phyloP scores from a whole-genome alignment of 164 flowering plant species.

The Piper longum region DNA sequence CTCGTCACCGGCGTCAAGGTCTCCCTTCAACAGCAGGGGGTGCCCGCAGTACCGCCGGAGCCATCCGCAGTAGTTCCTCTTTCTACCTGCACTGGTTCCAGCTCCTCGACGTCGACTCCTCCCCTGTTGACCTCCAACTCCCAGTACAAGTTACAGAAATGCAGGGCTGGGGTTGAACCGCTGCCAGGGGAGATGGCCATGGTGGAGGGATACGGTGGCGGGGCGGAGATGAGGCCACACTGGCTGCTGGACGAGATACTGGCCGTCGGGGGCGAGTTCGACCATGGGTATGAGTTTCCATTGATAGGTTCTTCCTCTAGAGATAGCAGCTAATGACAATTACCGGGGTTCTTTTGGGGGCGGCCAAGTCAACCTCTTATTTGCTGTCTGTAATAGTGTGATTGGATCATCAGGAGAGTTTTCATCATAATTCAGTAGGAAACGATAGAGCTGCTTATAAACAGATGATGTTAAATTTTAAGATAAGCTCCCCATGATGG shows the following conservation, averaged over 20 bases:
- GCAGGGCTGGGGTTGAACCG: not conserved
- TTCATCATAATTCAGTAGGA: no score
- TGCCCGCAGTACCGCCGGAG: not conserved
- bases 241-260: not conserved
- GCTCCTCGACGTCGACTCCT: not conserved
- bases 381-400: no score
- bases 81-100: not conserved
- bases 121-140: not conserved
- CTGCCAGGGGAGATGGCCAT: not conserved
- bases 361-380: no score
- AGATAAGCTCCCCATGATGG: no score
- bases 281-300: not conserved
- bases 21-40: slow-evolving; percentile 11
- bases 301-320: not conserved
- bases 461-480: no score
- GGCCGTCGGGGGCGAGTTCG: not conserved
- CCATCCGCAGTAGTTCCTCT: not conserved
- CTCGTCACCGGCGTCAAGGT: slow-evolving; percentile 22
- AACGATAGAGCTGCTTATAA: no score
- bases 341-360: no score
- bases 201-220: not conserved
- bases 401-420: no score
- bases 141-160: no score
- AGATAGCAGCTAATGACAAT: not conserved
- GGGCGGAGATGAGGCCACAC: not conserved